Percentiles rank a stretch among this genome's conserved stretches.
Conservation (phyloP, 2,329 filamentous ascomycete genomes). For the Albifimbria verrucaria region DNA sequence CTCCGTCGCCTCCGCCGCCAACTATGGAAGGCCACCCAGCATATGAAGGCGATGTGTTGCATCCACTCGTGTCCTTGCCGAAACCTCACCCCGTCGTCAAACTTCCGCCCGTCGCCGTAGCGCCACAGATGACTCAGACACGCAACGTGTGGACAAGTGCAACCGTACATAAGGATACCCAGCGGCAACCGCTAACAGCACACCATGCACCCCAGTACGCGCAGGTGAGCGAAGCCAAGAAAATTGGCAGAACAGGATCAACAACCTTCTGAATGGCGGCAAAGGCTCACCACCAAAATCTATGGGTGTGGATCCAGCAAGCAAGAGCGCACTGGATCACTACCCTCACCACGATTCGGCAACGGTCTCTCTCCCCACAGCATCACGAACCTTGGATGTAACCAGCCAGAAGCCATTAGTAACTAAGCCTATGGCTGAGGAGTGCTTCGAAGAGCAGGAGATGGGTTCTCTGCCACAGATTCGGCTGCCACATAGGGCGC, state of each 20-base stretch:
- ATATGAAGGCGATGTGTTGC: slow-evolving; percentile 62
- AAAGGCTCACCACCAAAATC: slow-evolving; percentile 59
- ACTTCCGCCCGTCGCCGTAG: slow-evolving; percentile 59
- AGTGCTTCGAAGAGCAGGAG: slow-evolving; percentile 78
- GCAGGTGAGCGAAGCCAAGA: slow-evolving; percentile 34
- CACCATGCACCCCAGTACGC: slow-evolving; percentile 9
- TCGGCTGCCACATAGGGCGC: slow-evolving; percentile 60
- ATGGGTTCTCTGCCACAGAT: slow-evolving; percentile 74
- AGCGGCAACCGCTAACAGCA: slow-evolving; percentile 9
- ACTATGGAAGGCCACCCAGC: slow-evolving; percentile 68
- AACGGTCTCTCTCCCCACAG: slow-evolving; percentile 65
- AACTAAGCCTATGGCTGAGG: slow-evolving; percentile 70
- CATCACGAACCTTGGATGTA: slow-evolving; percentile 18
- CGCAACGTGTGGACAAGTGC: slow-evolving; percentile 33
- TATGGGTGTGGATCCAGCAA: slow-evolving; percentile 64
- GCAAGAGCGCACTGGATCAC: slow-evolving; percentile 63
- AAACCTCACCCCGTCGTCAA: slow-evolving; percentile 73
- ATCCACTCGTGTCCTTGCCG: slow-evolving; percentile 68
- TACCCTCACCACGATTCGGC: slow-evolving; percentile 46
- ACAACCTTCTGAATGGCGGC: slow-evolving; percentile 68
- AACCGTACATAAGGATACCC: slow-evolving; percentile 26
- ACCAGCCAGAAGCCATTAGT: slow-evolving; percentile 43
- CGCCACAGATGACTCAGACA: slow-evolving; percentile 19
- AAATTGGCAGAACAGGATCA: slow-evolving; percentile 81
- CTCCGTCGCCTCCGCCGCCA: slow-evolving; percentile 70